Conservation (phyloP, 2,329 filamentous ascomycete genomes). For the Penicillium sclerotiorum region DNA sequence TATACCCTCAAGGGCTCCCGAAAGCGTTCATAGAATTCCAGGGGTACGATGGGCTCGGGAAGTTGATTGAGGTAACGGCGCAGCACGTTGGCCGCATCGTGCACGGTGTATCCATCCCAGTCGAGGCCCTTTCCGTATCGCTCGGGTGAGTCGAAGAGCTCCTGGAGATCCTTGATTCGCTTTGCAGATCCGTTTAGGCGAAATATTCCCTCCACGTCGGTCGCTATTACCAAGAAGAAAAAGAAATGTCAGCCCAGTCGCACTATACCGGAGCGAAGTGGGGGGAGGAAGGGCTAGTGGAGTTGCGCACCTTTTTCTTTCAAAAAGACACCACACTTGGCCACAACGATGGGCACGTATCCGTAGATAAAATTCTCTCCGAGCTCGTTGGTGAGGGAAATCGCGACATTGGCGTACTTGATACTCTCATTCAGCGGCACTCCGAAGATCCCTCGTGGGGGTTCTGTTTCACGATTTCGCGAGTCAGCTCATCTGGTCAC, state of each 20-base stretch:
- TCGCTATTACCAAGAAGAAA: conserved; percentile 60
- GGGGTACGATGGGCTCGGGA: conserved; percentile 92
- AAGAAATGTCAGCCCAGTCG: conserved; percentile 26
- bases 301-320: conserved; percentile 96
- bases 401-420: conserved; percentile 95
- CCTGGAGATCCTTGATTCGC: conserved; percentile 94
- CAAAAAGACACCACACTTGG: conserved; percentile 94
- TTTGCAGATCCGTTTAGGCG: conserved; percentile 94
- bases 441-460: conserved; percentile 82
- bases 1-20: conserved; percentile 75
- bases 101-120: conserved; percentile 97
- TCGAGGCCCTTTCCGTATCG: conserved; percentile 95
- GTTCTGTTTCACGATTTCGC: conserved; percentile 24
- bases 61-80: conserved; percentile 94
- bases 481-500: conserved; percentile 12
- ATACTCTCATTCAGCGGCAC: conserved; percentile 93
- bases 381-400: conserved; percentile 89
- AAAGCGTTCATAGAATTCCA: conserved; percentile 91
- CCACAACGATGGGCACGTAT: conserved; percentile 96
- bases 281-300: background rate
- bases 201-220: conserved; percentile 94
- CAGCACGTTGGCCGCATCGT: conserved; percentile 96
- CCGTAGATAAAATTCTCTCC: conserved; percentile 97
- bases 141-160: conserved; percentile 89
- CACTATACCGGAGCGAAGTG: too few species aligned